These are phyloP conservation scores for Rhizoclosmatium sp. DNA, from an alignment of 192 early-diverging fungal species.

Conservation along the genomic window DNA sequence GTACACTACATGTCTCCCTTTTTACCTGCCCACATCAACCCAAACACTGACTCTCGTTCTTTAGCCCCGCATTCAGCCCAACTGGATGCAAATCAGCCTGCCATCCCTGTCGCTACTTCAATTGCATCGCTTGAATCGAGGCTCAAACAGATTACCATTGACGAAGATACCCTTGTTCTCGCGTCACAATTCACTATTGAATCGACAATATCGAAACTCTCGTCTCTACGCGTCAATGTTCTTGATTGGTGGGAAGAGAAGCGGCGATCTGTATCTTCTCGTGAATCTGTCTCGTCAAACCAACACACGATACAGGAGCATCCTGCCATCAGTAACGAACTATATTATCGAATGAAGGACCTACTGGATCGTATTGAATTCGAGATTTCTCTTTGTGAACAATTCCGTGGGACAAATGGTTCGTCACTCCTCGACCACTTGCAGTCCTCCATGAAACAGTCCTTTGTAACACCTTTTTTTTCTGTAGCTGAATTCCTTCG, in stretches of 20 bases:
- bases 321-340: too few species aligned
- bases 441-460: not conserved
- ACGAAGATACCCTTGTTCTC: slow-evolving; percentile 23
- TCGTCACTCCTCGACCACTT: not conserved
- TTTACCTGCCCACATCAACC: too few species aligned
- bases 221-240: not conserved
- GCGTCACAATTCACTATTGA: slow-evolving; percentile 17
- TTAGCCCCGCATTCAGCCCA: too few species aligned
- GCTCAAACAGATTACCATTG: slow-evolving; percentile 11
- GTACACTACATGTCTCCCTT: too few species aligned
- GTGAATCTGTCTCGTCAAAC: too few species aligned
- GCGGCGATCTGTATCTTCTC: not conserved
- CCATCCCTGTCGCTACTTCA: not conserved
- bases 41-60: too few species aligned
- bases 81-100: not conserved
- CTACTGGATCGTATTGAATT: slow-evolving; percentile 39
- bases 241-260: not conserved
- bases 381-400: slow-evolving; percentile 48
- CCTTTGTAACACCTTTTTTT: not conserved
- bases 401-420: slow-evolving; percentile 48
- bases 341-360: slow-evolving; percentile 13
- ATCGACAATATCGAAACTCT: slow-evolving; percentile 2
- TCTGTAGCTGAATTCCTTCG: slow-evolving; percentile 19
- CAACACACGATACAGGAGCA: too few species aligned
- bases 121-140: not conserved